Base-by-base conservation (phyloP, 1,284 basidiomycete genomes). In the Phlebopus sp. region DNA sequence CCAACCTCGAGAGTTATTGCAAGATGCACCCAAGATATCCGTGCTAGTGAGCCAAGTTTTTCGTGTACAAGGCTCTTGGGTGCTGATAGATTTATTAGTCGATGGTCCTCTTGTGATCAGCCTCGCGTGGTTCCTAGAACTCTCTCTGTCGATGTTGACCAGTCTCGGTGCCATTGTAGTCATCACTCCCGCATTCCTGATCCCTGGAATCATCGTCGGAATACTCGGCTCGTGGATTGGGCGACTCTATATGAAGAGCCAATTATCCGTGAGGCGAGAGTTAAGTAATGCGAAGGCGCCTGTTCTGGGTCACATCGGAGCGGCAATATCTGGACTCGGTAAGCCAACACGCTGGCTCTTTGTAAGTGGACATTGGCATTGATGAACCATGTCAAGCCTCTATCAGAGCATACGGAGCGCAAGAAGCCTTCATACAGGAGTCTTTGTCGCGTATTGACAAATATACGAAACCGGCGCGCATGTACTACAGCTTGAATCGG, bases 261-360 rank as follows among this genome's bases (percentile, higher is more conserved):
- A 78, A 53, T 62, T 78, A 18, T 67, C 68, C 23, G 69, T 78
- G 56, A 78, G 77, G 41, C 60, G 65, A 7, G 71, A 75, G 52
- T 71, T 72, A 72, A 72, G 70, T 37, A 77, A 77, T 49, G 69
- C 73, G 38, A 68, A 63, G 31, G 54, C 65, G 0, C 76, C 76
- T 0, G 61, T 78, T 15, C 68, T 75, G 56, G 71, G 70, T 25
- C 71, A 73, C 49, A 69, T 78, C 48, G 68, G 70, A 10, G 70
- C 72, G 10, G 69, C 73, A 1, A 61, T 76, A 27, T 56, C 64
- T 13, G 88, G 89, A 23, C 70, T 91, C 30, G 70, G 82, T 85
- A 53, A n/a, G n/a, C 44, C 40, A 21, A 8, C 13, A 10, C 4
- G 23, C 8, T 8, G 27, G 32, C 2, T 36, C 23, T 11, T 30